Percentiles rank a stretch among this genome's conserved stretches.
Evolutionary conservation across 2,329 filamentous ascomycete genomes (phyloP).

Genomic region (Xylariaceae sp.): DNA sequence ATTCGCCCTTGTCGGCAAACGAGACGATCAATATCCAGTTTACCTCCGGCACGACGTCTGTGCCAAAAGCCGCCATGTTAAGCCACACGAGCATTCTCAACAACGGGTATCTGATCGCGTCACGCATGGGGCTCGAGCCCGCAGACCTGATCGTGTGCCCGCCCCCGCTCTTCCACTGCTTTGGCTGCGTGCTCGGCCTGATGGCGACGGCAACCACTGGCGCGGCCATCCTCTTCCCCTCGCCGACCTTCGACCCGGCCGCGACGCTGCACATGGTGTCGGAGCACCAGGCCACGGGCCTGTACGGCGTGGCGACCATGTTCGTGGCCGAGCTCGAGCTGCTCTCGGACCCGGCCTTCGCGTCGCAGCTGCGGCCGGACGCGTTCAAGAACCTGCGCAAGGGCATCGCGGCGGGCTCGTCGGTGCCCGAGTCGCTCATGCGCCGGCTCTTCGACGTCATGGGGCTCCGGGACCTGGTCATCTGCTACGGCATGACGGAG

Average conservation of each 20-base stretch:
- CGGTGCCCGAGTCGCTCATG: constrained; percentile 81
- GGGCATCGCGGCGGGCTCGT: constrained; percentile 85
- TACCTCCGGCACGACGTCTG: constrained; percentile 88
- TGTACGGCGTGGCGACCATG: constrained; percentile 95
- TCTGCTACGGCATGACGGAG: constrained; percentile 97
- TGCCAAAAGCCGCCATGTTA: constrained; percentile 87
- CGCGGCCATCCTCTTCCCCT: constrained; percentile 75
- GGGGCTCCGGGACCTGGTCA: constrained; percentile 77
- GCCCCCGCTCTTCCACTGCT: constrained; percentile 84
- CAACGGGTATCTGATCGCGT: constrained; percentile 79
- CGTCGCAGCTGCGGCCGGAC: constrained; percentile 19
- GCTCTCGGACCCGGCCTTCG: constrained; percentile 45
- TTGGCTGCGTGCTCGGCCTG: constrained; percentile 87
- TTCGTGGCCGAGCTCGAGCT: constrained; percentile 81
- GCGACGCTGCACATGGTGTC: constrained; percentile 58
- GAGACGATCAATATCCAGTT: constrained; percentile 95
- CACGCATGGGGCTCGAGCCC: constrained; percentile 73
- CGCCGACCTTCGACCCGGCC: constrained; percentile 77
- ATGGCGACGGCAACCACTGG: constrained; percentile 86
- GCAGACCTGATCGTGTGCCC: constrained; percentile 76
- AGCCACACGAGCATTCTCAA: constrained; percentile 84
- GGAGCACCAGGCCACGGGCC: constrained; percentile 51
- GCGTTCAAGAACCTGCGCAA: constrained; percentile 55
- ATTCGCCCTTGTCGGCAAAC: constrained; percentile 45
- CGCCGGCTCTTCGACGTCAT: constrained; percentile 64